Evolutionary conservation across 139 green algal species (phyloP), one percentile per base, ranked within the genome.

Genomic region (Coelastrella sp.): DNA sequence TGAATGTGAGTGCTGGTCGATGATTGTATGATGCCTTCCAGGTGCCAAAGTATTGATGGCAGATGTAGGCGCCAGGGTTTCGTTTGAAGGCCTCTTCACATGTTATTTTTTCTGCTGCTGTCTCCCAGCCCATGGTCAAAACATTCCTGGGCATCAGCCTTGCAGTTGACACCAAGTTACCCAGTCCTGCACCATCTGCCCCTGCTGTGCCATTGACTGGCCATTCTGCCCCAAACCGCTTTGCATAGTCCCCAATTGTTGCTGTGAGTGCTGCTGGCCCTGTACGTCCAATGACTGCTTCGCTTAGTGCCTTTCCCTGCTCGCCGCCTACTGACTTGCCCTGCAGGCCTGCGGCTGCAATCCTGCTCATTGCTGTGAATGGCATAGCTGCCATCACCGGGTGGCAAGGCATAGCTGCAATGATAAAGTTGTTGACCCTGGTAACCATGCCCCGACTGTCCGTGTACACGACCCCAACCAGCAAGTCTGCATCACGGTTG

Each of bases 21-120:
- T 88, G 27, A 15, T 88, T 65, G 83, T 88, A 88, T 61, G 25
- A 61, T 7, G 70, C 73, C 66, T 89, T 89, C 85, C 85, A 89
- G 8, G 85, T 83, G 72, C 85, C 85, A 60, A 83, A 82, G 85
- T 83, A 89, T 72, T 89, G 85, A 63, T 89, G 85, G 72, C 85
- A 89, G 20, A 89, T 82, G 85, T 89, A 89, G 3, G 85, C 85
- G 6, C 60, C 83, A n/a, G 66, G 83, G 66, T 88, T 79, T 10
- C 65, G 24, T 6, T 57, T n/a, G 8, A 80, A 20, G 7, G 83
- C 83, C 35, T 88, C 66, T 9, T 65, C 83, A 56, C 83, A 88
- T 35, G 24, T 88, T 72, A 88, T 88, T 17, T 80, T 79, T 24
- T 88, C 66, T 68, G 65, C 66, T 65, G 83, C 83, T 24, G 83